Evolutionary conservation across 2,329 filamentous ascomycete genomes (phyloP).

Genomic region (Parastagonospora nodorum): DNA sequence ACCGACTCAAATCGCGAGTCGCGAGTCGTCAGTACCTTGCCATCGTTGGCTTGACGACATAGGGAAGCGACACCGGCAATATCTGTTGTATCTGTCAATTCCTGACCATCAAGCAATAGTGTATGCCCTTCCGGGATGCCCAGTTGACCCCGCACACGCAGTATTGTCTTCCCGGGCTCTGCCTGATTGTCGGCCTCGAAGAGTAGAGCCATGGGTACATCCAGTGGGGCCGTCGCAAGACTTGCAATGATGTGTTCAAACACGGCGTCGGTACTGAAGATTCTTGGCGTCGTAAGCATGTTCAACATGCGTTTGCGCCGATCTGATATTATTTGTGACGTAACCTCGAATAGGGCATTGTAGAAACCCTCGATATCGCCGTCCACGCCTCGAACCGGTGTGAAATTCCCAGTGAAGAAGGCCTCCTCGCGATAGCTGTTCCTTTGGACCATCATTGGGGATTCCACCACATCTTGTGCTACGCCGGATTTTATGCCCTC

Average conservation of each 20-base stretch:
- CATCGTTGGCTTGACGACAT: conserved; percentile 17
- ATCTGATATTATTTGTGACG: conserved; percentile 25
- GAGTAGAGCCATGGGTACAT: conserved; percentile 30
- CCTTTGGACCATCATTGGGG: conserved; percentile 25
- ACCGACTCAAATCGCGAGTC: conserved; percentile 29
- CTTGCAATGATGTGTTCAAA: conserved; percentile 22
- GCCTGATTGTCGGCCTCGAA: conserved; percentile 17
- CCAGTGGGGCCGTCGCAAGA: conserved; percentile 22
- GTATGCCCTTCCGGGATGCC: conserved; percentile 28
- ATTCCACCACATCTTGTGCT: conserved; percentile 21
- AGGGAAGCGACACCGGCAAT: conserved; percentile 22
- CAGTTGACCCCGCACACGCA: conserved; percentile 26
- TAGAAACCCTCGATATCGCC: conserved; percentile 28
- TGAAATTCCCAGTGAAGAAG: conserved; percentile 31
- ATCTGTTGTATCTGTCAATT: conserved; percentile 9
- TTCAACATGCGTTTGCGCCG: conserved; percentile 31
- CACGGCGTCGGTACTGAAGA: conserved; percentile 11
- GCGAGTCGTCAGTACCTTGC: conserved; percentile 14
- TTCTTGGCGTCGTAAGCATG: conserved; percentile 22
- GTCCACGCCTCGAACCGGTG: conserved; percentile 20
- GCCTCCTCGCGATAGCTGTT: conserved; percentile 27
- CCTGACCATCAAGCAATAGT: conserved; percentile 17
- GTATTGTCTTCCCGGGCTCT: neutral
- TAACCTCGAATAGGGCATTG: conserved; percentile 34
- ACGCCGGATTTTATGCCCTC: conserved; percentile 15